Evolutionary conservation across 1,284 basidiomycete species (phyloP).

Genomic region (Takashimella tepidaria): DNA sequence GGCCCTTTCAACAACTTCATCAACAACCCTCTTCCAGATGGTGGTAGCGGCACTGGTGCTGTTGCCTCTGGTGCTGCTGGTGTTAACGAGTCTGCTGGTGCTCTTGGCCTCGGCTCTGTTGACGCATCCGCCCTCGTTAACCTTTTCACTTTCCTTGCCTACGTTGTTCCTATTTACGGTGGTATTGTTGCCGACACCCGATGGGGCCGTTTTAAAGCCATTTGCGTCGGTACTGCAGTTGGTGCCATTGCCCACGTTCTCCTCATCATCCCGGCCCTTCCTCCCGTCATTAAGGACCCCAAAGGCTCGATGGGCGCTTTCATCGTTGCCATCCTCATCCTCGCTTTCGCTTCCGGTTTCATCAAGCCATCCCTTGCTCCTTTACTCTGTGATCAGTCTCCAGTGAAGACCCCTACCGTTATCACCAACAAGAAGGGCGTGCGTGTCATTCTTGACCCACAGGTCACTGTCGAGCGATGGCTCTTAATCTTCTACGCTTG

Average conservation of each 20-base stretch:
- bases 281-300: slow-evolving; percentile 32
- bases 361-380: slow-evolving; percentile 47
- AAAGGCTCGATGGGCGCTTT: slow-evolving; percentile 34
- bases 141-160: slow-evolving; percentile 36
- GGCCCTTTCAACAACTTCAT: slow-evolving; percentile 28
- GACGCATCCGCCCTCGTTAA: slow-evolving; percentile 26
- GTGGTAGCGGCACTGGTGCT: slow-evolving; percentile 64
- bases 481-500: slow-evolving; percentile 39
- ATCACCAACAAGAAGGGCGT: slow-evolving; percentile 36
- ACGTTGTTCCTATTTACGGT: slow-evolving; percentile 38
- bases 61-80: slow-evolving; percentile 61
- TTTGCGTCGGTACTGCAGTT: slow-evolving; percentile 50
- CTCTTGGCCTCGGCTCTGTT: slow-evolving; percentile 30
- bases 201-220: slow-evolving; percentile 69
- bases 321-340: slow-evolving; percentile 44
- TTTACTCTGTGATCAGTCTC: slow-evolving; percentile 46
- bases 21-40: slow-evolving; percentile 53
- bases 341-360: slow-evolving; percentile 44
- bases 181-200: slow-evolving; percentile 66
- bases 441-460: slow-evolving; percentile 45
- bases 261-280: slow-evolving; percentile 43
- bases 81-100: slow-evolving; percentile 55
- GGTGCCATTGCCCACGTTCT: slow-evolving; percentile 41
- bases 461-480: slow-evolving; percentile 38
- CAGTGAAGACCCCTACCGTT: slow-evolving; percentile 36